Evolutionary conservation across 2,329 filamentous ascomycete genomes (phyloP).

Genomic region (Pseudogymnoascus sp.): DNA sequence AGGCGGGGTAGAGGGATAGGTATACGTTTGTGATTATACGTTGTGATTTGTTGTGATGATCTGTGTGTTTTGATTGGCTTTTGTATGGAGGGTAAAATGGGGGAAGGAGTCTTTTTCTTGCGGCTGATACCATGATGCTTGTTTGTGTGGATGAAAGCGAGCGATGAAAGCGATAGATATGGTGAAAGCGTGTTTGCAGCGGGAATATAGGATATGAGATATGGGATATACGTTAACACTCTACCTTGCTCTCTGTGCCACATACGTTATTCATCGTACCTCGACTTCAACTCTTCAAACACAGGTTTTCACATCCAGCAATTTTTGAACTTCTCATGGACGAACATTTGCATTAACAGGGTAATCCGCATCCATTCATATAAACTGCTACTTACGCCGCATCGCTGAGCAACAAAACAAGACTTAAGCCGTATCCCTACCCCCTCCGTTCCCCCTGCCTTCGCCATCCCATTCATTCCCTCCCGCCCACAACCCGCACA

Average conservation of each 20-base stretch:
- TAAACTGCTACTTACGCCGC: conserved; percentile 1
- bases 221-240: not conserved
- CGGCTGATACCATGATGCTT: conserved; percentile 1
- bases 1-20: too few species aligned
- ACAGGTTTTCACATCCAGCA: not conserved
- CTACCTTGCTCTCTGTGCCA: not conserved
- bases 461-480: not conserved
- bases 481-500: not conserved
- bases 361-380: conserved; percentile 1
- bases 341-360: not conserved
- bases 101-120: not conserved
- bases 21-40: not conserved
- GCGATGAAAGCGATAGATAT: not conserved
- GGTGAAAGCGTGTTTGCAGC: not conserved
- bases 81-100: not conserved
- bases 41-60: not conserved
- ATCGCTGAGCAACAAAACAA: not conserved
- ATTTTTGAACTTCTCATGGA: not conserved
- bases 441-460: not conserved
- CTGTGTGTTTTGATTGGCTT: not conserved
- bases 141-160: not conserved
- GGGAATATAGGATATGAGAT: not conserved
- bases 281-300: not conserved
- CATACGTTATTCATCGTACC: too few species aligned
- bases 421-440: not conserved